Percentiles rank a stretch among this genome's conserved stretches.
Evolutionary conservation across 2,329 filamentous ascomycete genomes (phyloP).

Genomic region (Stemphylium vesicarium): DNA sequence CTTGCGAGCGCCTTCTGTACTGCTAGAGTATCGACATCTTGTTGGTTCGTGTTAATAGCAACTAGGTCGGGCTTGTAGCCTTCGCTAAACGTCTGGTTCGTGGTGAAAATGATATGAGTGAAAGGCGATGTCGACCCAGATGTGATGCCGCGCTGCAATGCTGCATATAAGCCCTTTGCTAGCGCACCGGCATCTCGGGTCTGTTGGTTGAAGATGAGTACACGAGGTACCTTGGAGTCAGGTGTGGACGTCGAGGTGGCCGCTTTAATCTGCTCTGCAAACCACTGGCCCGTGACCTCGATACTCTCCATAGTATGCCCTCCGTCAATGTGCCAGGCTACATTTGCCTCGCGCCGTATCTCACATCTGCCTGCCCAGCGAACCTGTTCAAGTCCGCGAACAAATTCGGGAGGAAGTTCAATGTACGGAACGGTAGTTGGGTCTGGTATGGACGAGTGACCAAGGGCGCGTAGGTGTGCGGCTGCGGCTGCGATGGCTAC

Average conservation of each 20-base stretch:
- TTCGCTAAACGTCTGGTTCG: slow-evolving; percentile 71
- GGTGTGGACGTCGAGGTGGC: slow-evolving; percentile 41
- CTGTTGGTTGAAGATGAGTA: slow-evolving; percentile 92
- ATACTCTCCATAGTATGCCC: slow-evolving; percentile 89
- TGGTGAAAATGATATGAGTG: slow-evolving; percentile 78
- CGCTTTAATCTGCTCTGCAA: slow-evolving; percentile 56
- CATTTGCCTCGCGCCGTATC: slow-evolving; percentile 58
- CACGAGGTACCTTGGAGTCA: slow-evolving; percentile 49
- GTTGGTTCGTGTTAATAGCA: slow-evolving; percentile 65
- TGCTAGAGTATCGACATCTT: slow-evolving; percentile 63
- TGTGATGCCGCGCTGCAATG: slow-evolving; percentile 52
- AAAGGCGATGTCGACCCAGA: slow-evolving; percentile 58
- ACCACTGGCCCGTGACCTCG: slow-evolving; percentile 77
- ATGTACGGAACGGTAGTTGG: slow-evolving; percentile 38
- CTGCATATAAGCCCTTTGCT: slow-evolving; percentile 66
- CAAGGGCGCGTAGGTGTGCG: slow-evolving; percentile 61
- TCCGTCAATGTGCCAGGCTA: slow-evolving; percentile 84
- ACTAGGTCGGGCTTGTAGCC: slow-evolving; percentile 70
- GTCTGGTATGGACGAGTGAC: slow-evolving; percentile 50
- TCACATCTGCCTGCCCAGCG: slow-evolving; percentile 81
- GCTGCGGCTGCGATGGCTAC: slow-evolving; percentile 65
- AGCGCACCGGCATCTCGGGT: slow-evolving; percentile 76
- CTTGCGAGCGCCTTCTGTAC: slow-evolving; percentile 73
- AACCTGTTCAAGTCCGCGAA: slow-evolving; percentile 69
- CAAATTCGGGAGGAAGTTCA: slow-evolving; percentile 66